Evolutionary conservation across 371 early-diverging fungal species (phyloP).

Genomic region (Mortierella sp.): DNA sequence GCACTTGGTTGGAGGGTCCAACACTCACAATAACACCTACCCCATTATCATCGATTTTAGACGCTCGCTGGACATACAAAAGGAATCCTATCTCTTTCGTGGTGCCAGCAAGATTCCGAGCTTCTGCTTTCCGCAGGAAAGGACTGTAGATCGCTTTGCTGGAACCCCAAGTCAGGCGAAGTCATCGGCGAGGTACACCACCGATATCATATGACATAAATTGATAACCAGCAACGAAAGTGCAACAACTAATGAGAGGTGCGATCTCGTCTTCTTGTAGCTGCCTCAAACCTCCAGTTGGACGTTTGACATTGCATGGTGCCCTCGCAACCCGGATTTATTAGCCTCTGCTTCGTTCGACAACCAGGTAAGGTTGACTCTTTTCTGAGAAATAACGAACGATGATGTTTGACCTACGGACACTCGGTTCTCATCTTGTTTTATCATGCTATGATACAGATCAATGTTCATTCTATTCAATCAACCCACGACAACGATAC

Average conservation of each 20-base stretch:
- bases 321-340: constrained; percentile 90
- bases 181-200: constrained; percentile 77
- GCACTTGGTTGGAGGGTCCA: too few relatives aligned
- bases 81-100: constrained; percentile 88
- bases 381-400: too few relatives aligned
- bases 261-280: constrained; percentile 55
- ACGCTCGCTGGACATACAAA: constrained; percentile 78
- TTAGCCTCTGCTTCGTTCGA: constrained; percentile 89
- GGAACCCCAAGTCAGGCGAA: constrained; percentile 83
- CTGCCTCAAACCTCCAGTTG: constrained; percentile 84
- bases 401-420: too few relatives aligned
- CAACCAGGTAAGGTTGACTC: constrained; percentile 69
- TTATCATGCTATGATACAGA: constrained; percentile 39
- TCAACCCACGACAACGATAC: constrained; percentile 55
- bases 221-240: too few relatives aligned
- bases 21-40: too few relatives aligned
- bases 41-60: constrained; percentile 13
- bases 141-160: constrained; percentile 92
- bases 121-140: constrained; percentile 90
- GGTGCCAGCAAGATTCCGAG: constrained; percentile 94
- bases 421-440: neutral
- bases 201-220: constrained; percentile 21
- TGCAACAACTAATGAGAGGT: constrained; percentile 13
- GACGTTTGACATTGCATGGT: constrained; percentile 95
- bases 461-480: constrained; percentile 87